These are phyloP conservation scores for Corylus heterophylla DNA, from an alignment of 306 rosid species.

Conservation along the genomic window DNA sequence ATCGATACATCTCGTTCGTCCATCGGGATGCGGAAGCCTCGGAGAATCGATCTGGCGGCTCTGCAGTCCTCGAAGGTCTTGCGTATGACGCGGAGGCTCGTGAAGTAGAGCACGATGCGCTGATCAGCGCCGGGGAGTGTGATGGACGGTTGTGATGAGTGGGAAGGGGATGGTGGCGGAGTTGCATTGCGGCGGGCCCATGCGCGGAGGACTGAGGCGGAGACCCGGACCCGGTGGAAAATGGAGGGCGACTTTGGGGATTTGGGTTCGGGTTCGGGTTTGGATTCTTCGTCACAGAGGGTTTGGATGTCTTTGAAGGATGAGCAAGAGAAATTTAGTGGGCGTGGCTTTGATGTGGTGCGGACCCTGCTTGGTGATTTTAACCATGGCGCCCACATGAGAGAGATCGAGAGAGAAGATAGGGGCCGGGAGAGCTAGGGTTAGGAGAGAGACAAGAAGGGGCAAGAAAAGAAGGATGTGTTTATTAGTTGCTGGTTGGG, in stretches of 20 bases:
- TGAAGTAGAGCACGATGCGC: slow-evolving; percentile 62
- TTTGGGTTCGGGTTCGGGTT: slow-evolving; percentile 28
- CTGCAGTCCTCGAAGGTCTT: slow-evolving; percentile 76
- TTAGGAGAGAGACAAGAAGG: background rate
- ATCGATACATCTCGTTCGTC: slow-evolving; percentile 90
- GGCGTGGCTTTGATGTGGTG: slow-evolving; percentile 21
- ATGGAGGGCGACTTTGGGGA: slow-evolving; percentile 61
- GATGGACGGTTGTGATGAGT: slow-evolving; percentile 8
- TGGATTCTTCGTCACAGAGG: slow-evolving; percentile 45
- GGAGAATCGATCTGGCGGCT: slow-evolving; percentile 62
- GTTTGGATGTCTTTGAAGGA: slow-evolving; percentile 76
- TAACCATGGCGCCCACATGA: slow-evolving; percentile 83
- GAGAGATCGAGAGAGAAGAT: slow-evolving; percentile 6
- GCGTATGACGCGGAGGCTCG: slow-evolving; percentile 85
- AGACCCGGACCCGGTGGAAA: slow-evolving; percentile 54
- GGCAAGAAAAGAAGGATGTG: background rate
- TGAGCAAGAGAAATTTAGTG: slow-evolving; percentile 42
- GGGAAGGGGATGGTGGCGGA: background rate
- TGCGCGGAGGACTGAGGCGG: slow-evolving; percentile 53
- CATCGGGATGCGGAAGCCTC: slow-evolving; percentile 48
- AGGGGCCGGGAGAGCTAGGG: background rate
- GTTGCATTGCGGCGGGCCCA: slow-evolving; percentile 19
- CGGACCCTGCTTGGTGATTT: slow-evolving; percentile 55
- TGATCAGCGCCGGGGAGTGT: slow-evolving; percentile 40
- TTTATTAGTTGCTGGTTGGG: background rate